These are phyloP conservation scores for Isoetes taiwanensis DNA, from an alignment of 75 land plant species.

Conservation along the genomic window DNA sequence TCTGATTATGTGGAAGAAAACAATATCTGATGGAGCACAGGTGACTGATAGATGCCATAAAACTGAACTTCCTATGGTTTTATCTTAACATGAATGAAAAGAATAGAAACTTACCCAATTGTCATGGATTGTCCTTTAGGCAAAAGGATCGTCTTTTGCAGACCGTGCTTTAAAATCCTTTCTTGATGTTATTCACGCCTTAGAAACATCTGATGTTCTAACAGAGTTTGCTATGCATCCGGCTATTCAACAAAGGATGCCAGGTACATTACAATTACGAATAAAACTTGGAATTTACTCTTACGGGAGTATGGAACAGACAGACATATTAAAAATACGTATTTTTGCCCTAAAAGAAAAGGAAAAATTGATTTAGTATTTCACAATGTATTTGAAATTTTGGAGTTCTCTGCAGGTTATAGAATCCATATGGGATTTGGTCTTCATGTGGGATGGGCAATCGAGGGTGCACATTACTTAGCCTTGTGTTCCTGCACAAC, in stretches of 20 bases:
- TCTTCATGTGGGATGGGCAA: slow-evolving; percentile 39
- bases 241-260: slow-evolving; percentile 33
- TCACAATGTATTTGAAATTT: too few relatives aligned
- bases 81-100: too few relatives aligned
- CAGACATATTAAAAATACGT: too few relatives aligned
- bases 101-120: not conserved
- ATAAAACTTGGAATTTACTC: not conserved
- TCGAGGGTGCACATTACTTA: slow-evolving; percentile 43
- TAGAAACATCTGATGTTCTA: slow-evolving; percentile 30
- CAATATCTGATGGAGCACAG: slow-evolving; percentile 27
- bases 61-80: too few relatives aligned
- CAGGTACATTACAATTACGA: slow-evolving; percentile 13
- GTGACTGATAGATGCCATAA: too few relatives aligned
- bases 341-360: too few relatives aligned
- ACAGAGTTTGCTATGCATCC: slow-evolving; percentile 37
- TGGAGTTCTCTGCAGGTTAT: slow-evolving; percentile 14
- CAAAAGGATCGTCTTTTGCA: slow-evolving; percentile 33
- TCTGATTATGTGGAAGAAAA: slow-evolving; percentile 37
- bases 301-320: too few relatives aligned
- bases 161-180: slow-evolving; percentile 34
- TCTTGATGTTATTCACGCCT: slow-evolving; percentile 25
- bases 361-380: too few relatives aligned
- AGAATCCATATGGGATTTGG: slow-evolving; percentile 34
- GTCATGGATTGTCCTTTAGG: slow-evolving; percentile 8
- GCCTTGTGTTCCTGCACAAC: too few relatives aligned